Percentiles rank a stretch among this genome's conserved stretches.
Conservation (phyloP, 2,329 filamentous ascomycete genomes). For the Chaetomiaceae sp. region DNA sequence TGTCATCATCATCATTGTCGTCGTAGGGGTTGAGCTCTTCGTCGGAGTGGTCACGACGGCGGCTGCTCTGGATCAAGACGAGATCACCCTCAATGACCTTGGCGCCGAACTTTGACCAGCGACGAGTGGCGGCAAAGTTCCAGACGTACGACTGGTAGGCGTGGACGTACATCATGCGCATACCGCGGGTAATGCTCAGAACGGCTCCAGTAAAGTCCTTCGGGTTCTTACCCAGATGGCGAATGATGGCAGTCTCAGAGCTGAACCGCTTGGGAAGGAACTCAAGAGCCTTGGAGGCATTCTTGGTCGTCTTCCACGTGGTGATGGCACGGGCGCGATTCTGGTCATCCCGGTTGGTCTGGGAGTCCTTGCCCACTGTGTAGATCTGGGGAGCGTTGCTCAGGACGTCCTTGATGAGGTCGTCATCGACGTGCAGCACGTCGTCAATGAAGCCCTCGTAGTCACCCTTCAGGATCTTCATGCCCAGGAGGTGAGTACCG, state of each 20-base stretch:
- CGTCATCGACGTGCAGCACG: slow-evolving; percentile 68
- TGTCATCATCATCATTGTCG: slow-evolving; percentile 39
- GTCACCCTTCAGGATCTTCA: slow-evolving; percentile 75
- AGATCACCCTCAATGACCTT: slow-evolving; percentile 81
- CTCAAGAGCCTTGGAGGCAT: slow-evolving; percentile 56
- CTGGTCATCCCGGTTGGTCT: slow-evolving; percentile 68
- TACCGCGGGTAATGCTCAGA: slow-evolving; percentile 70
- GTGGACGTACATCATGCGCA: slow-evolving; percentile 93
- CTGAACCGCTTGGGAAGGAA: slow-evolving; percentile 74
- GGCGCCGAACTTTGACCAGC: slow-evolving; percentile 70
- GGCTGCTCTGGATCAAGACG: slow-evolving; percentile 49
- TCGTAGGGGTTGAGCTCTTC: slow-evolving; percentile 53
- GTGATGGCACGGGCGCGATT: slow-evolving; percentile 74
- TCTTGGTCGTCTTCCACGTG: slow-evolving; percentile 61
- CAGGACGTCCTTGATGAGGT: slow-evolving; percentile 53
- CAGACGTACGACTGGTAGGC: slow-evolving; percentile 94
- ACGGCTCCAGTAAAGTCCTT: slow-evolving; percentile 77
- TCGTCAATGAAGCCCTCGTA: slow-evolving; percentile 74
- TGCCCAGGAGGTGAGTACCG: slow-evolving; percentile 79
- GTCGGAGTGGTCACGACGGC: slow-evolving; percentile 23
- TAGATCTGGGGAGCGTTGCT: slow-evolving; percentile 27
- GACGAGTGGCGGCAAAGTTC: slow-evolving; percentile 78
- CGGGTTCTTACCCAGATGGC: slow-evolving; percentile 58
- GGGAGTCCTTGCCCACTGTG: slow-evolving; percentile 26
- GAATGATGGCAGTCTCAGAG: slow-evolving; percentile 74